Base-by-base conservation (phyloP, 805 yeast genomes). In the Sungouiella blattae region DNA sequence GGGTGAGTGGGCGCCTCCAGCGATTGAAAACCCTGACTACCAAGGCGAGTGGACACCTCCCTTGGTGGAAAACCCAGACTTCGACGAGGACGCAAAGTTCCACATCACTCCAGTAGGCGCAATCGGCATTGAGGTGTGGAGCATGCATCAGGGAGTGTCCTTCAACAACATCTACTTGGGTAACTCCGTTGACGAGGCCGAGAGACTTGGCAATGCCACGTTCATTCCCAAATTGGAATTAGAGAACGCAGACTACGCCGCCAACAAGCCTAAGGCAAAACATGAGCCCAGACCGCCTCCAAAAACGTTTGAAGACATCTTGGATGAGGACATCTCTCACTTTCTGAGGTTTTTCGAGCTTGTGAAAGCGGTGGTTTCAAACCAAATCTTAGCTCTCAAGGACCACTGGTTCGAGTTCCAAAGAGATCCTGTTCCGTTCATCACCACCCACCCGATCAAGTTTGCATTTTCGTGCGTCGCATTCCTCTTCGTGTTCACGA, bases 151-250 rank as follows among this genome's bases (percentile, higher is more conserved):
- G 28, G 76, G 84, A 32, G 75, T 87, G 33, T 48, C 85, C 56
- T 86, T 88, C 55, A 87, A 87, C 57, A 86, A 88, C 62, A 77
- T 88, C 41, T 89, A 88, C 57, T 58, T 88, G 41, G 96, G 96
- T 20, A 89, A 86, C 54, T 78, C 85, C 1, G 65, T 88, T n/a
- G 67, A 64, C 25, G 96, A 88, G 53, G 96, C 96, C 9, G 96
- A 89, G 64, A 37, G 53, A 7, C 68, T 88, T 45, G 97, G 96
- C 21, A 88, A 89, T 55, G 58, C 63, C 6, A 87, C 96, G 0
- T 88, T 76, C 58, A 47, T 60, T 22, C 70, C 76, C 16, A 83
- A 83, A 56, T 57, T 60, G 15, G 66, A 62, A 11, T 44, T 78
- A 28, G 88, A 83, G 57, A 63, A 63, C 33, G 55, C 57, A 17